Evolutionary conservation across 164 flowering plant genomes (phyloP), one percentile per base, ranked within the genome.

Genomic region (Sedum album): DNA sequence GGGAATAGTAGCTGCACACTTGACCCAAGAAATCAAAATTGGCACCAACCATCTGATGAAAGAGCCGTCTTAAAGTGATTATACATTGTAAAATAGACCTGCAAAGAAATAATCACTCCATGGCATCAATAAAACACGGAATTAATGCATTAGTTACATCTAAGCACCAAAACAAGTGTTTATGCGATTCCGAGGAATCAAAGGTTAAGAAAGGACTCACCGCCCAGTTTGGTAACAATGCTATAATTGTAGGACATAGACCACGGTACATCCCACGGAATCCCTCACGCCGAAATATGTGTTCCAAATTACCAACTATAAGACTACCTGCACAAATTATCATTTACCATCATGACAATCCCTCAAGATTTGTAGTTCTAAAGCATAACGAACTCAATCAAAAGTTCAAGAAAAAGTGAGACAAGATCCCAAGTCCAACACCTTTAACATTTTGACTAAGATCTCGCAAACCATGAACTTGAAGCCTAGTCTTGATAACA

Each of bases 181-280:
- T 62, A 67, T 3, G 31, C 4, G 26, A 23, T 61, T 11, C 39
- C 20, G 51, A 17, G 35, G 44, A 8, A 25, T 64, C 7, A n/a
- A n/a, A 64, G n/a, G 36, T 41, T 6, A 1, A 42, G 42, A 49
- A 9, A 69, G 20, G 31, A 83, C 91, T 82, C 66, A 88, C 93
- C 5, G 93, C 93, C 98, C 97, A 93, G 71, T 89, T 94, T 66
- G 99, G 96, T 75, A 94, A 93, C 69, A 94, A 79, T 41, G 97
- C 99, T 69, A 94, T 76, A 26, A 94, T 86, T 10, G 99, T 91
- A 0, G 98, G 99, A 68, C 96, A 74, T 13, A 94, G 97, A 21
- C 96, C 99, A 62, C 96, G 91, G 74, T 94, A 91, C 95, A 94
- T 86, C 55, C 99, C 97, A 35, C 92, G 86, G 21, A 94, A 25